A percentile compares a stretch with the other conserved stretches of the same genome.
Conservation (phyloP, 192 early-diverging fungal genomes). For the Umbelopsis isabellina region DNA sequence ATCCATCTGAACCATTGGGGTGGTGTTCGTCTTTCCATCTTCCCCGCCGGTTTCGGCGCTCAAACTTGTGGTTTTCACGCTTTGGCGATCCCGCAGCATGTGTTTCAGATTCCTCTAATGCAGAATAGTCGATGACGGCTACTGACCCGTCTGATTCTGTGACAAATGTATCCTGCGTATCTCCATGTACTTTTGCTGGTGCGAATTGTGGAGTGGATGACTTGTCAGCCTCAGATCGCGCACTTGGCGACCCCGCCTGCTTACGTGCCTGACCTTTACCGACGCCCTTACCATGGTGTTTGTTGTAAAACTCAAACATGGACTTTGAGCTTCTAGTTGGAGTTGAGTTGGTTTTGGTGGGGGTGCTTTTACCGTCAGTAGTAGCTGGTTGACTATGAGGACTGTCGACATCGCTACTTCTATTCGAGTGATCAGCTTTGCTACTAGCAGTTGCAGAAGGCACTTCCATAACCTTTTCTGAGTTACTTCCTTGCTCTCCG, state of each 20-base stretch:
- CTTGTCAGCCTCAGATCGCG: too few species aligned
- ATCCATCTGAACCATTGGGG: too few species aligned
- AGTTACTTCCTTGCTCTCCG: background rate
- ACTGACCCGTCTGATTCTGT: too few species aligned
- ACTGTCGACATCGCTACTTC: background rate
- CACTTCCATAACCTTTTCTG: background rate
- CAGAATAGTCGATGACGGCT: too few species aligned
- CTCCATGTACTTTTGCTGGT: background rate
- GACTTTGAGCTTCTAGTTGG: constrained; percentile 7
- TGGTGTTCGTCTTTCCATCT: too few species aligned
- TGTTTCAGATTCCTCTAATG: too few species aligned
- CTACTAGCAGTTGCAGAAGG: background rate
- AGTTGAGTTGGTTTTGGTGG: background rate
- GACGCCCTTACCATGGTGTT: background rate
- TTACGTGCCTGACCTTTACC: background rate
- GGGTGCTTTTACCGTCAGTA: background rate
- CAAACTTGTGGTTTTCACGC: too few species aligned
- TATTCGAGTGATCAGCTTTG: background rate
- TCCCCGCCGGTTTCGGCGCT: too few species aligned
- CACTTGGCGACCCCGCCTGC: background rate
- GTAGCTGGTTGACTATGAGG: background rate
- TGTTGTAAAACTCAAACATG: background rate
- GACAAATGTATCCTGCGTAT: background rate
- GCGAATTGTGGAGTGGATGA: background rate
- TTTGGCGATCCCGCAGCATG: too few species aligned